Evolutionary conservation across 2,329 filamentous ascomycete species (phyloP).

Genomic region (Phialophora verrucosa): DNA sequence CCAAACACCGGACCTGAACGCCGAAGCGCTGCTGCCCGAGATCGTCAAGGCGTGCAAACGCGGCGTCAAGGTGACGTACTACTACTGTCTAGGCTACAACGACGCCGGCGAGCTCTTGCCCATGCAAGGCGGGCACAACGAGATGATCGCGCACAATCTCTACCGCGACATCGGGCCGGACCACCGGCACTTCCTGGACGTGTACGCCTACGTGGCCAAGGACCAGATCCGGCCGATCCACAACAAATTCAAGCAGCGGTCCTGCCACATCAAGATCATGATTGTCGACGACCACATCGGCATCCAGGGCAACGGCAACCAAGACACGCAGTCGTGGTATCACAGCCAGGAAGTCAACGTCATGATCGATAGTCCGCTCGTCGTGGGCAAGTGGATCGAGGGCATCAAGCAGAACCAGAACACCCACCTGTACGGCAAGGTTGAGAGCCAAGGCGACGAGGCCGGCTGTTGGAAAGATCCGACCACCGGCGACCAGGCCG

Average conservation of each 20-base stretch:
- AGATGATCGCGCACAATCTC: conserved; percentile 68
- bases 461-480: conserved; percentile 69
- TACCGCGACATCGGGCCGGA: conserved; percentile 62
- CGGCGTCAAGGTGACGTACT: conserved; percentile 71
- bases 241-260: conserved; percentile 68
- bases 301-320: conserved; percentile 75
- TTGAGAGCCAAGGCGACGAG: conserved; percentile 47
- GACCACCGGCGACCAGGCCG: conserved; percentile 52
- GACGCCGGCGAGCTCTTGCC: conserved; percentile 77
- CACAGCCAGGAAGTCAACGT: conserved; percentile 80
- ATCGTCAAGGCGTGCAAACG: conserved; percentile 69
- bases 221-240: conserved; percentile 72
- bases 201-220: conserved; percentile 75
- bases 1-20: conserved; percentile 78
- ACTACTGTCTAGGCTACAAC: conserved; percentile 79
- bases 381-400: conserved; percentile 69
- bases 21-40: conserved; percentile 68
- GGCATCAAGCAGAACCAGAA: conserved; percentile 70
- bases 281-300: conserved; percentile 72
- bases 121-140: conserved; percentile 76
- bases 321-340: conserved; percentile 80
- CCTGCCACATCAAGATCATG: conserved; percentile 78
- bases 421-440: conserved; percentile 63
- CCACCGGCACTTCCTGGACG: conserved; percentile 60
- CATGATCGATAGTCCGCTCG: conserved; percentile 68